phyloP scores from a whole-genome alignment of 106 monocot species.

The Chionographis japonica region DNA sequence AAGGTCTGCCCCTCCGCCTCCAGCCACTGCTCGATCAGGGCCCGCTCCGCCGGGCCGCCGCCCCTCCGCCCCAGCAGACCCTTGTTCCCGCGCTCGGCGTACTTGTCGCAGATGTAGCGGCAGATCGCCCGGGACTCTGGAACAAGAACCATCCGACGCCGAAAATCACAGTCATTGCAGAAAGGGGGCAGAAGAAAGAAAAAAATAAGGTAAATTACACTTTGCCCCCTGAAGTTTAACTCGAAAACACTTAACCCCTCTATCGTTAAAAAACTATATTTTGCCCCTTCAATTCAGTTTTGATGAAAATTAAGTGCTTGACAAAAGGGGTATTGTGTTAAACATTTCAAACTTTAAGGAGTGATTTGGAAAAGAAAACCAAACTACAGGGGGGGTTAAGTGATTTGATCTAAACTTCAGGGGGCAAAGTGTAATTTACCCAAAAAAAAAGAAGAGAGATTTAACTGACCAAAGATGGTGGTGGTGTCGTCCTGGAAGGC shows the following conservation, averaged over 20 bases:
- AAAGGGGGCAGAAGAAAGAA: not conserved
- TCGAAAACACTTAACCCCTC: too few relatives aligned
- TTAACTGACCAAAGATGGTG: constrained; percentile 50
- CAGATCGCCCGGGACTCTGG: constrained; percentile 75
- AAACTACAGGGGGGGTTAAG: too few relatives aligned
- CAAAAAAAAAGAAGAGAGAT: not conserved
- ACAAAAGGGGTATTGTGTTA: too few relatives aligned
- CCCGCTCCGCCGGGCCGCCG: constrained; percentile 31
- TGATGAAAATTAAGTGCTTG: too few relatives aligned
- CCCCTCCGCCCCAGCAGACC: constrained; percentile 31
- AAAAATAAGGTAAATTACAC: not conserved
- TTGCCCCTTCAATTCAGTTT: not conserved
- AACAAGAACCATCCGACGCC: not conserved
- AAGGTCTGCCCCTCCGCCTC: constrained; percentile 65
- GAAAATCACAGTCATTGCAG: not conserved
- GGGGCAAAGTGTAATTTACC: too few relatives aligned
- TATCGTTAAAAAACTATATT: too few relatives aligned
- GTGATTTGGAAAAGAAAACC: too few relatives aligned
- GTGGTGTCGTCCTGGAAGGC: constrained; percentile 43
- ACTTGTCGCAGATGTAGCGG: constrained; percentile 75
- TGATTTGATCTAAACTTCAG: too few relatives aligned
- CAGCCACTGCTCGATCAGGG: constrained; percentile 77
- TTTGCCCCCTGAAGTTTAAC: too few relatives aligned
- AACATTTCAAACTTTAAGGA: not conserved
- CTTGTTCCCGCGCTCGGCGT: constrained; percentile 55